A percentile compares a stretch with the other conserved stretches of the same genome.
phyloP scores from a whole-genome alignment of 805 yeast genomes.

The Myxozyma sirexii region DNA sequence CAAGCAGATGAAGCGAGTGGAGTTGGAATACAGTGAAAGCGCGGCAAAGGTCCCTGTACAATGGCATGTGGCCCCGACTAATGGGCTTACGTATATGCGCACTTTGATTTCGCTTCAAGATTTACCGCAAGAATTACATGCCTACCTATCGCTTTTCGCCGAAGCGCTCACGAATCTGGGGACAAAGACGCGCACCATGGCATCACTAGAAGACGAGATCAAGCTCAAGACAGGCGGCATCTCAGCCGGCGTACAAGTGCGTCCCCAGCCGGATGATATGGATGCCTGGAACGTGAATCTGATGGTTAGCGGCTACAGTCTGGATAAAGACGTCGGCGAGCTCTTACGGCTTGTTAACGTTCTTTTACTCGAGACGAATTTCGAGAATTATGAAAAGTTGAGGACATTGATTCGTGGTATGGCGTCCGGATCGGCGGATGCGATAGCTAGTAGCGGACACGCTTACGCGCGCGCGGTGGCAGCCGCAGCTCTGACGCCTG shows the following conservation, averaged over 20 bases:
- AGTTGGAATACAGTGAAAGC: slow-evolving; percentile 19
- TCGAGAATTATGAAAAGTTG: slow-evolving; percentile 66
- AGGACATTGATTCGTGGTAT: slow-evolving; percentile 70
- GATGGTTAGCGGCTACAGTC: slow-evolving; percentile 65
- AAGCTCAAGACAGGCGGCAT: slow-evolving; percentile 85
- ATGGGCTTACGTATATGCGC: slow-evolving; percentile 77
- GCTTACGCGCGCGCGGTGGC: slow-evolving; percentile 73
- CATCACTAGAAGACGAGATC: slow-evolving; percentile 81
- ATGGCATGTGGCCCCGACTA: slow-evolving; percentile 66
- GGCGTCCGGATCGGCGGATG: slow-evolving; percentile 75
- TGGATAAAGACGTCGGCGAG: slow-evolving; percentile 62
- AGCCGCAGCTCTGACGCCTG: slow-evolving; percentile 61
- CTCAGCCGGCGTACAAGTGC: slow-evolving; percentile 59
- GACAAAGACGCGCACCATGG: slow-evolving; percentile 69
- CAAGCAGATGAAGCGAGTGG: slow-evolving; percentile 50
- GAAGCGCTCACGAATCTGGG: slow-evolving; percentile 85
- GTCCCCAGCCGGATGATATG: slow-evolving; percentile 58
- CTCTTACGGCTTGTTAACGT: slow-evolving; percentile 70
- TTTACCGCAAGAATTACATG: slow-evolving; percentile 64
- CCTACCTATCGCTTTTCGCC: slow-evolving; percentile 74
- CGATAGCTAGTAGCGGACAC: slow-evolving; percentile 87
- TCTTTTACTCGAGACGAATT: slow-evolving; percentile 68
- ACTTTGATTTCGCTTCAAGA: slow-evolving; percentile 62
- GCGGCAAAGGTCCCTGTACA: slow-evolving; percentile 42
- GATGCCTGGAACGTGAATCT: slow-evolving; percentile 50